phyloP scores from a whole-genome alignment of 768 basidiomycete species.

The Pilatotrama ljubarskyi region DNA sequence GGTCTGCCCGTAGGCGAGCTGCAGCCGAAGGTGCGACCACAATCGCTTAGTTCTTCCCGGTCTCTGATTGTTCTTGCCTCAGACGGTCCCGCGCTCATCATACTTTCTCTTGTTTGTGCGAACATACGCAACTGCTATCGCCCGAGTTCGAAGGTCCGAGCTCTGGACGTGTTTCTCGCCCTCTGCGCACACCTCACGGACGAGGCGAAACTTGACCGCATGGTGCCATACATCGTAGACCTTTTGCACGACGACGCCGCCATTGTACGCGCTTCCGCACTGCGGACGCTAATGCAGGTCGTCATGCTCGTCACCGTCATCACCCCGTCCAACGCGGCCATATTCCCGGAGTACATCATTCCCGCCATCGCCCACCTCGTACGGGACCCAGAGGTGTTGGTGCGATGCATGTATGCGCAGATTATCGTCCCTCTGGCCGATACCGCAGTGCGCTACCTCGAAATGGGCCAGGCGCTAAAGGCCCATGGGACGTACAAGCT shows the following conservation, averaged over 20 bases:
- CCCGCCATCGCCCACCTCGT: slow-evolving; percentile 85
- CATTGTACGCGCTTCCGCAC: slow-evolving; percentile 74
- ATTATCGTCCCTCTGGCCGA: slow-evolving; percentile 85
- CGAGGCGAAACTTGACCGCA: slow-evolving; percentile 91
- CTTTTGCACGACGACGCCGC: slow-evolving; percentile 85
- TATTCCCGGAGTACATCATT: slow-evolving; percentile 94
- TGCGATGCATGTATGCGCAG: slow-evolving; percentile 78
- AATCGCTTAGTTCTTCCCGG: background rate
- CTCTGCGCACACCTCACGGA: slow-evolving; percentile 82
- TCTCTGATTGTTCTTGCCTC: background rate
- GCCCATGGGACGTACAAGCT: slow-evolving; percentile 76
- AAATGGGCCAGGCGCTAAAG: slow-evolving; percentile 90
- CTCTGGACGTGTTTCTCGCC: slow-evolving; percentile 84
- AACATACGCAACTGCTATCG: slow-evolving; percentile 86
- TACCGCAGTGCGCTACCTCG: slow-evolving; percentile 83
- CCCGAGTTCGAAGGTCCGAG: slow-evolving; percentile 83
- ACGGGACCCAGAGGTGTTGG: slow-evolving; percentile 82
- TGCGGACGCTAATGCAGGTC: slow-evolving; percentile 80
- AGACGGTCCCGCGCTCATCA: slow-evolving; percentile 90
- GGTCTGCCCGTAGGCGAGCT: slow-evolving; percentile 42
- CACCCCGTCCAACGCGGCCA: slow-evolving; percentile 59
- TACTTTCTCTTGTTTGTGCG: slow-evolving; percentile 83
- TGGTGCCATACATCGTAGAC: slow-evolving; percentile 90
- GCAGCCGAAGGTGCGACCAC: slow-evolving; percentile 58
- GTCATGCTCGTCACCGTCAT: slow-evolving; percentile 70